Evolutionary conservation across 2,329 filamentous ascomycete species (phyloP), one percentile per base, ranked within the genome.

Genomic region (Xylariales sp.): DNA sequence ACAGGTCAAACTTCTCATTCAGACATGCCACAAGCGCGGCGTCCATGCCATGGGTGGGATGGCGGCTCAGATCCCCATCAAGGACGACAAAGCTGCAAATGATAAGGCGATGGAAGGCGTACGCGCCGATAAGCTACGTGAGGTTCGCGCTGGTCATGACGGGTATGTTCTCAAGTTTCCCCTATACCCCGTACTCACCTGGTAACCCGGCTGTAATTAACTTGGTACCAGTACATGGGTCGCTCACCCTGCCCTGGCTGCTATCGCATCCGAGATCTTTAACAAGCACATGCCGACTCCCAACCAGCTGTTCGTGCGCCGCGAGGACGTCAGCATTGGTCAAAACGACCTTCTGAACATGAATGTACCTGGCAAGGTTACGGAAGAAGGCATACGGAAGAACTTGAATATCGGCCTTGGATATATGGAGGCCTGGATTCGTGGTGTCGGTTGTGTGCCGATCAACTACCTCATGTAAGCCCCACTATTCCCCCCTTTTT

Each of bases 21-120:
- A 96, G 78, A 97, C 93, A 43, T 98, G 93, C 75, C 93, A 98
- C 68, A 85, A 83, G 63, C 84, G 93, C 55, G 89, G 90, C 42
- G 93, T 97, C n/a, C 93, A 97, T 67, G 93, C 93, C 51, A 97
- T 97, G 93, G 83, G 93, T 54, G 93, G 93, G 51, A 97, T 98
- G 93, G 91, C 91, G 3, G 93, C 93, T 28, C 93, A 97, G 69
- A 98, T 98, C 59, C 93, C 93, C 48, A 96, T 97, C 75, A 97
- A 97, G 76, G 86, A 93, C 62, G 86, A 97, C 68, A 80, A 83
- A 54, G 81, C 78, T 35, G 91, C 90, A 61, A 96, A 97, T 68
- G 89, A 95, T 58, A 84, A 82, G 62, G 91, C 91, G 51, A 96
- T 97, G 90, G 88, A 88, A 51, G 84, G 80, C 46, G 89, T 98